Evolutionary conservation across 1,284 basidiomycete species (phyloP).

Genomic region (Leccinum colubrinum): DNA sequence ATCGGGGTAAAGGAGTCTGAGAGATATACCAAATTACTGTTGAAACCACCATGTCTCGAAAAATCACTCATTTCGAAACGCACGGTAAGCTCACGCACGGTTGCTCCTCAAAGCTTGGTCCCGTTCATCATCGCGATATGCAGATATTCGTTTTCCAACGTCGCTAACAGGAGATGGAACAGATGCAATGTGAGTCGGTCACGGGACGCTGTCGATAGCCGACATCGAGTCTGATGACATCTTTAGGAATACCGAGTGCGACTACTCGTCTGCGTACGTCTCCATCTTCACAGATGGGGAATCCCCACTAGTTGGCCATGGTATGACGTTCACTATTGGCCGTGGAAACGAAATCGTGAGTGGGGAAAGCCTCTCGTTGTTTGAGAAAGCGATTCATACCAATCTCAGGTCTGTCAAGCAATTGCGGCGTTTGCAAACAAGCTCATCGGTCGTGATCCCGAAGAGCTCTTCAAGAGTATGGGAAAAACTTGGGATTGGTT

Average conservation of each 20-base stretch:
- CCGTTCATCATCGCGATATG: slow-evolving; percentile 2
- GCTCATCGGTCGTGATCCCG: slow-evolving; percentile 82
- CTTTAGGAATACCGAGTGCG: slow-evolving; percentile 86
- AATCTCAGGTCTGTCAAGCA: slow-evolving; percentile 70
- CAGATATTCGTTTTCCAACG: slow-evolving; percentile 46
- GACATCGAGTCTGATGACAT: neutral
- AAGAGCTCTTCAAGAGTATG: slow-evolving; percentile 87
- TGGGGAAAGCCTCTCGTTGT: neutral
- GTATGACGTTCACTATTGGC: slow-evolving; percentile 98
- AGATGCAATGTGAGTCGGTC: slow-evolving; percentile 52
- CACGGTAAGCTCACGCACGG: slow-evolving; percentile 25
- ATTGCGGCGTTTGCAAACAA: slow-evolving; percentile 78
- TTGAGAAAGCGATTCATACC: slow-evolving; percentile 1
- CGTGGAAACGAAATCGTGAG: slow-evolving; percentile 89
- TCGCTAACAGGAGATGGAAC: slow-evolving; percentile 60
- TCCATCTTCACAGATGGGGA: slow-evolving; percentile 65
- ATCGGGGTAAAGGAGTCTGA: neutral
- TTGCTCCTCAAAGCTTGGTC: neutral
- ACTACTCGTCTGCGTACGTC: slow-evolving; percentile 93
- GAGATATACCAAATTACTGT: neutral
- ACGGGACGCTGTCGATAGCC: neutral
- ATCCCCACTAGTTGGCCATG: slow-evolving; percentile 75
- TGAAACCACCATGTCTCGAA: slow-evolving; percentile 27
- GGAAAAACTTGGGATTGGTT: slow-evolving; percentile 80
- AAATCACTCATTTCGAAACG: slow-evolving; percentile 37